A percentile compares a stretch with the other conserved stretches of the same genome.
Conservation (phyloP, 306 rosid genomes). For the Potentilla sterilis region DNA sequence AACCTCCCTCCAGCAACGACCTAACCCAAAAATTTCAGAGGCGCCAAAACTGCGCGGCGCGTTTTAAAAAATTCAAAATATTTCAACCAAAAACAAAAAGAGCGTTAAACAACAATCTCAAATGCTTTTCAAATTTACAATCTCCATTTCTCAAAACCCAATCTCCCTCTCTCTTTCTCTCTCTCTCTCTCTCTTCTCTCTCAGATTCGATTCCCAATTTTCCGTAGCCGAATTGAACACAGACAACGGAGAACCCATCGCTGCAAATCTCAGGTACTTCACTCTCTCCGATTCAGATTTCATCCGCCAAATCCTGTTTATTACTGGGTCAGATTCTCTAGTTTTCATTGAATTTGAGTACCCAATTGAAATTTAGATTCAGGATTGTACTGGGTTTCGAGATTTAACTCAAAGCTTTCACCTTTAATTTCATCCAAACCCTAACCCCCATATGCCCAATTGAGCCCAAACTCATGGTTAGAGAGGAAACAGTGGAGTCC, state of each 20-base stretch:
- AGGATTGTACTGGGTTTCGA: constrained; percentile 2
- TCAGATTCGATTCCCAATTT: constrained; percentile 15
- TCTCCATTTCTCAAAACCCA: not conserved
- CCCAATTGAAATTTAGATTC: not conserved
- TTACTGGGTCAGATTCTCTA: not conserved
- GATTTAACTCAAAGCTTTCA: not conserved
- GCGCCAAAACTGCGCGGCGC: constrained; percentile 62
- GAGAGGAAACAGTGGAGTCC: constrained; percentile 62
- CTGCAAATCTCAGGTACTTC: constrained; percentile 30
- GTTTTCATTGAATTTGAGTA: not conserved
- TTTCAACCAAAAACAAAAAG: constrained; percentile 16
- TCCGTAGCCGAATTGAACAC: not conserved
- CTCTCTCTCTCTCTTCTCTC: not conserved
- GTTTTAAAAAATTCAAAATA: constrained; percentile 27
- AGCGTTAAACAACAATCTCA: constrained; percentile 11
- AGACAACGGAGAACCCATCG: not conserved
- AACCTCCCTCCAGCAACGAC: not conserved
- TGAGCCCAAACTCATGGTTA: constrained; percentile 48
- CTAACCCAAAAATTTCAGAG: not conserved
- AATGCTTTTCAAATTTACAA: not conserved
- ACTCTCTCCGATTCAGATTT: constrained; percentile 10
- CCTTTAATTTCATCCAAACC: constrained; percentile 5
- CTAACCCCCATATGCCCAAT: constrained; percentile 16
- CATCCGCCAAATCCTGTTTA: constrained; percentile 1
- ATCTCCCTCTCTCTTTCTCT: not conserved